A percentile compares a stretch with the other conserved stretches of the same genome.
These are phyloP conservation scores for Copromyces sp. DNA, from an alignment of 495 filamentous ascomycete genomes.

Conservation along the genomic window DNA sequence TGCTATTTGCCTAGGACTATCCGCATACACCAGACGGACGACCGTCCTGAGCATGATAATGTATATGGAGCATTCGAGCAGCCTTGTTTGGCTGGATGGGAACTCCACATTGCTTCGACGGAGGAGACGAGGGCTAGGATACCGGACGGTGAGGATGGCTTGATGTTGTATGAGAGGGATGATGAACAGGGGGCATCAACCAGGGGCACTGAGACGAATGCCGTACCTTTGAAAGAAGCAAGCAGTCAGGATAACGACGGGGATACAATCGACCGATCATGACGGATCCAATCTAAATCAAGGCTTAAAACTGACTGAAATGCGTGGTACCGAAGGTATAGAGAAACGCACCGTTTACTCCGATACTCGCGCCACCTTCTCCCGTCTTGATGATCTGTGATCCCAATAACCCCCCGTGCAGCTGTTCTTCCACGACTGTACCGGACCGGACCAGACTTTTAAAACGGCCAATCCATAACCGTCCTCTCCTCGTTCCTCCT, in stretches of 20 bases:
- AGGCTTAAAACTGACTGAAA: not conserved
- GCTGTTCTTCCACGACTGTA: not conserved
- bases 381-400: not conserved
- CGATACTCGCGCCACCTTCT: not conserved
- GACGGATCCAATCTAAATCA: too few relatives aligned
- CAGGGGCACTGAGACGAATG: not conserved
- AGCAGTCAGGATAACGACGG: not conserved
- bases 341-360: not conserved
- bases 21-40: not conserved
- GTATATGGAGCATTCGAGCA: not conserved
- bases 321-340: not conserved
- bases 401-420: not conserved
- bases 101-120: not conserved
- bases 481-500: constrained; percentile 48
- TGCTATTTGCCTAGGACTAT: too few relatives aligned
- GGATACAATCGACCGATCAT: not conserved
- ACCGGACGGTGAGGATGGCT: not conserved
- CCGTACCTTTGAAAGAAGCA: not conserved
- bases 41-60: not conserved
- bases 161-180: not conserved
- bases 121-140: not conserved
- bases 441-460: not conserved
- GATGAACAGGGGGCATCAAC: not conserved
- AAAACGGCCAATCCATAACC: constrained; percentile 35
- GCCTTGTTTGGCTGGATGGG: not conserved